Conservation (phyloP, 2,329 filamentous ascomycete species). For the Fusarium nygamai region DNA sequence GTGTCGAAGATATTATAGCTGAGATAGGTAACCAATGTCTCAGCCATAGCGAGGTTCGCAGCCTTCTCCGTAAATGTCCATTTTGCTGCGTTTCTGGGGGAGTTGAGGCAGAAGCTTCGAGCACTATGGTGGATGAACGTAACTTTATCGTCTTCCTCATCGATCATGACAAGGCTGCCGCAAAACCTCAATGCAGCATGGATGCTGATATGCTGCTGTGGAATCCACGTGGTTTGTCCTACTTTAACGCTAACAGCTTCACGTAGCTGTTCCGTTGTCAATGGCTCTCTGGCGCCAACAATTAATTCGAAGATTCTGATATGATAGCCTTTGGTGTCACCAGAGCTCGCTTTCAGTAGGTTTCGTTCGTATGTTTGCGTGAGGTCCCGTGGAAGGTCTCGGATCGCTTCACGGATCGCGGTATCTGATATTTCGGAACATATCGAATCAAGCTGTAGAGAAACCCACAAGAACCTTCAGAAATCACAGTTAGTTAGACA, state of each 20-base stretch:
- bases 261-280: background rate
- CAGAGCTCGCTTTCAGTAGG: background rate
- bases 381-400: background rate
- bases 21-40: background rate
- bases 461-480: background rate
- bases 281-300: background rate
- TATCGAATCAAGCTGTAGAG: background rate
- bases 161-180: background rate
- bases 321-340: background rate
- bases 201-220: background rate
- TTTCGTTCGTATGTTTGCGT: background rate
- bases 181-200: background rate
- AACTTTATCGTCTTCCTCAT: background rate
- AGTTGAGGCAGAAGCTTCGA: background rate
- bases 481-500: too few relatives aligned
- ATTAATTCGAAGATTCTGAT: background rate
- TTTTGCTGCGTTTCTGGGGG: background rate
- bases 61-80: background rate
- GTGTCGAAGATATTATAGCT: background rate
- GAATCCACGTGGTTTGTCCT: background rate
- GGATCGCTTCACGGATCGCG: background rate
- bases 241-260: background rate
- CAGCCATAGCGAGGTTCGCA: rapidly evolving
- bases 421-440: background rate
- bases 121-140: background rate